phyloP scores from a whole-genome alignment of 257 asterid species.

The Solanum pimpinellifolium region DNA sequence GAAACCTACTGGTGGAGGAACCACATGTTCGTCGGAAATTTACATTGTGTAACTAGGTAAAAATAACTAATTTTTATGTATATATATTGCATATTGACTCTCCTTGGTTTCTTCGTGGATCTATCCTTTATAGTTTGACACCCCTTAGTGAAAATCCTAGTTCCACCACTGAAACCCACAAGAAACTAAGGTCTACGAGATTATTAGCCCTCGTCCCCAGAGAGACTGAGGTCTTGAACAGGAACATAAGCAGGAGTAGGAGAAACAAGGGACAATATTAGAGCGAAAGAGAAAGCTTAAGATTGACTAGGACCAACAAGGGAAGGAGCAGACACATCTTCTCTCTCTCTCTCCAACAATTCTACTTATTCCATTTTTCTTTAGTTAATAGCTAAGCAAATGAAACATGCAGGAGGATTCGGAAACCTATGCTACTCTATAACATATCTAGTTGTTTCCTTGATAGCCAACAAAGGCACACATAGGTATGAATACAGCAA shows the following conservation, averaged over 20 bases:
- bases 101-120: neutral
- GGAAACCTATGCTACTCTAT: neutral
- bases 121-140: neutral
- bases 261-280: neutral
- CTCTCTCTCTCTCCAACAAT: neutral
- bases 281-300: neutral
- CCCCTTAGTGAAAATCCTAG: neutral
- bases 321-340: neutral
- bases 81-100: neutral
- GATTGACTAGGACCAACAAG: neutral
- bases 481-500: neutral
- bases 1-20: neutral
- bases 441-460: neutral
- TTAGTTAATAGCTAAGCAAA: neutral
- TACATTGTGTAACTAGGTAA: neutral
- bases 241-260: neutral
- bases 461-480: neutral
- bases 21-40: neutral
- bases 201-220: neutral
- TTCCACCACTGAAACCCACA: neutral
- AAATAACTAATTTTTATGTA: neutral
- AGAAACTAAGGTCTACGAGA: neutral
- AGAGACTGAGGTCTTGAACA: neutral
- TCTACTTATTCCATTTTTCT: neutral
- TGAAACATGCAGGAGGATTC: neutral